phyloP scores from a whole-genome alignment of 148 eudicot species.

The Camellia granthamiana region DNA sequence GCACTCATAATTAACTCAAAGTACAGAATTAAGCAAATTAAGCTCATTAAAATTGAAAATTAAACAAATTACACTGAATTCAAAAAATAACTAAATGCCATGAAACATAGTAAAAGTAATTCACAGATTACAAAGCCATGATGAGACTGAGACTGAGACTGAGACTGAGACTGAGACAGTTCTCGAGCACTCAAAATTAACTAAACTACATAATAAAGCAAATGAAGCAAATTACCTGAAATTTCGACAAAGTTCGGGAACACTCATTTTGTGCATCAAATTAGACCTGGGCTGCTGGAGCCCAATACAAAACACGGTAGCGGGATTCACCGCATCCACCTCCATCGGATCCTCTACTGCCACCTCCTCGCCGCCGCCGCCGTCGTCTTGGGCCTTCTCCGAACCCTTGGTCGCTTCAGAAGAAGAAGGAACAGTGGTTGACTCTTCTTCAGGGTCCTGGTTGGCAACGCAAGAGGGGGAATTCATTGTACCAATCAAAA shows the following conservation, averaged over 20 bases:
- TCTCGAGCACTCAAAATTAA: background rate
- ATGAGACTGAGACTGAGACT: too few relatives aligned
- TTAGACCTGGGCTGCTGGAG: constrained; percentile 80
- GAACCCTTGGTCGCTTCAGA: constrained; percentile 19
- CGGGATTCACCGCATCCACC: constrained; percentile 48
- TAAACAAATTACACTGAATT: too few relatives aligned
- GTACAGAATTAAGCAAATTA: too few relatives aligned
- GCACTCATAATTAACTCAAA: too few relatives aligned
- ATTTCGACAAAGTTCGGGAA: constrained; percentile 96
- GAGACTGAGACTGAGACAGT: background rate
- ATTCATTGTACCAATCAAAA: constrained; percentile 49
- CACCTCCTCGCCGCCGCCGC: constrained; percentile 6
- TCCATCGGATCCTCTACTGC: constrained; percentile 52
- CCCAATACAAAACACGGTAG: constrained; percentile 77
- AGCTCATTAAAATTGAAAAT: too few relatives aligned
- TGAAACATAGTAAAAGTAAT: too few relatives aligned
- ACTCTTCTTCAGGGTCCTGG: constrained; percentile 25
- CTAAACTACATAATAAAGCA: background rate
- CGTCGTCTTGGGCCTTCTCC: constrained; percentile 15
- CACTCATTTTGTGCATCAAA: constrained; percentile 91
- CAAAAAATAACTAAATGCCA: too few relatives aligned
- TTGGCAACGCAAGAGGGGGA: constrained; percentile 27
- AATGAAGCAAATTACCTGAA: constrained; percentile 50
- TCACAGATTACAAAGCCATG: too few relatives aligned
- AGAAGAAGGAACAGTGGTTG: background rate